Base-by-base conservation (phyloP, 2,329 filamentous ascomycete species). In the Ophiostoma angusticollis region DNA sequence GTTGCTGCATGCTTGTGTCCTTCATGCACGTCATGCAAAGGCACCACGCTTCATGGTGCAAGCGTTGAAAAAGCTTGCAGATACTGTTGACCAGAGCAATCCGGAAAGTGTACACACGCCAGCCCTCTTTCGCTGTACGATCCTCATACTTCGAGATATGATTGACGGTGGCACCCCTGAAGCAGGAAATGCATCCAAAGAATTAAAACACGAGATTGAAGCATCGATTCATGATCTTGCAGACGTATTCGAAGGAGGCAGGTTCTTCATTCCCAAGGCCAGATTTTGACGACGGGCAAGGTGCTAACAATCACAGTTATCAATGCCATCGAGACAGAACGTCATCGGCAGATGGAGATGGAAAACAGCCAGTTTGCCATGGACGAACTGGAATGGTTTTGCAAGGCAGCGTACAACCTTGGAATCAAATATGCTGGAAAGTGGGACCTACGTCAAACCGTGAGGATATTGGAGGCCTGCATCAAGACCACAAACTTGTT, bases 341-440 rank as follows among this genome's bases (percentile, higher is more conserved):
- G 60, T 23, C 47, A 57, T 42, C 57, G 54, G 14, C 59, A 51
- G 3, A 61, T 52, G 37, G 61, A 61, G 46, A 54, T 49, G 29
- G 50, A 60, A 14, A 63, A 61, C 8, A 56, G 58, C 23, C 71
- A 58, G 45, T 85, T 86, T 51, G 72, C 68, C 1, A 42, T 67
- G 0, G 55, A 65, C 3, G 85, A 94, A 49, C 63, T 93, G 4
- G 71, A 87, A 48, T 93, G 85, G 85, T 87, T 93, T 54, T 80
- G 78, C 27, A 78, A 78, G 45, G 89, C 83, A 46, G 70, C 80
- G 1, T 93, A 93, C 61, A 93, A 91, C 47, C 56, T 86, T 6
- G 78, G 77, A 0, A 58, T 89, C 5, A 74, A 76, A 44, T 65
- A 78, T 47, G 64, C 67, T 2, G 62, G 70, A 3, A 46, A 42